These are phyloP conservation scores for Globisporangium cederbergense DNA, from an alignment of 352 stramenopile species.

Conservation along the genomic window DNA sequence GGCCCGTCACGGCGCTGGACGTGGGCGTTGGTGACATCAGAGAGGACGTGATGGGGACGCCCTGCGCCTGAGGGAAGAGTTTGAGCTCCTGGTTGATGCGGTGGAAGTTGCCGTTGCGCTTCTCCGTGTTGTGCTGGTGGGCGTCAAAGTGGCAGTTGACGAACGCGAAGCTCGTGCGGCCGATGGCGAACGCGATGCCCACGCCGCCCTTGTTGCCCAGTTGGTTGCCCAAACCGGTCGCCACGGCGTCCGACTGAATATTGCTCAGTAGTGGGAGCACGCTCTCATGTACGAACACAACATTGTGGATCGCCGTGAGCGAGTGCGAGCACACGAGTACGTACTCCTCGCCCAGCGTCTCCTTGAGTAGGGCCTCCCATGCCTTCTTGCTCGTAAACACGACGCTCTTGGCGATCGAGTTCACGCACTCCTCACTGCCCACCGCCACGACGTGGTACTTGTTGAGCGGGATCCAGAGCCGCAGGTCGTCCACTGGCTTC, in stretches of 20 bases:
- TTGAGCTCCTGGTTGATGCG: constrained; percentile 76
- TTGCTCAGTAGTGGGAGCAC: constrained; percentile 79
- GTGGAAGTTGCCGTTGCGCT: constrained; percentile 91
- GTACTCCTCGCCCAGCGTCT: constrained; percentile 77
- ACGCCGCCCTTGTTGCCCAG: constrained; percentile 97
- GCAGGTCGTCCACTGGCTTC: constrained; percentile 54
- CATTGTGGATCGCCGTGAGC: constrained; percentile 92
- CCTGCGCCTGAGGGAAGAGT: constrained; percentile 22
- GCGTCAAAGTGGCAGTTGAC: constrained; percentile 94
- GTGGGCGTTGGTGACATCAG: not conserved
- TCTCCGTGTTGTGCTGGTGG: constrained; percentile 85
- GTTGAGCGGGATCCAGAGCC: constrained; percentile 67
- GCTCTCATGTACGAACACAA: constrained; percentile 90
- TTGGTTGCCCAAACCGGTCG: constrained; percentile 92
- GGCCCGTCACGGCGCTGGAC: constrained; percentile 4
- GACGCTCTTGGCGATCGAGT: constrained; percentile 90
- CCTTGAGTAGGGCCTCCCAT: constrained; percentile 65
- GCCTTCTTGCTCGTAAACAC: constrained; percentile 90
- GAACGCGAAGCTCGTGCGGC: constrained; percentile 86
- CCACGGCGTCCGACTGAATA: constrained; percentile 88
- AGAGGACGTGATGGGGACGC: not conserved
- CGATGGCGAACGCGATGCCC: constrained; percentile 83
- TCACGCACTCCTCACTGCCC: constrained; percentile 93
- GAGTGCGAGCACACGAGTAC: constrained; percentile 88
- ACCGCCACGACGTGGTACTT: constrained; percentile 87